Evolutionary conservation across 2,329 filamentous ascomycete species (phyloP), one percentile per base, ranked within the genome.

Genomic region (Lomentospora prolificans): DNA sequence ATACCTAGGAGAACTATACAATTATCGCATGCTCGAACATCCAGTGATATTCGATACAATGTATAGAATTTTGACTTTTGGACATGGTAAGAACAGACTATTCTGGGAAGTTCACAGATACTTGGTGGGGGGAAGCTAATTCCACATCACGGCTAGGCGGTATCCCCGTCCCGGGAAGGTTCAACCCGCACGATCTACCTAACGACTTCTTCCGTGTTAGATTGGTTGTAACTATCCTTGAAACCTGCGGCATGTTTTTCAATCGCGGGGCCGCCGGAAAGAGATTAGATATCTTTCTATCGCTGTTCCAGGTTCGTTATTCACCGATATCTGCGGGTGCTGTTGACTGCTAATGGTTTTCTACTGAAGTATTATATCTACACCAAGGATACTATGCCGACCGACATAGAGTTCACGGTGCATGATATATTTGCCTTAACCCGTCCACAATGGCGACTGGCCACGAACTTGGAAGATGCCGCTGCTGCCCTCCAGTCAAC

Each of bases 141-240:
- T n/a, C n/a, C n/a, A n/a, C n/a, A n/a, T n/a, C n/a, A n/a, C n/a
- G n/a, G n/a, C n/a, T 57, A 82, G 85, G 85, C 28, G 92, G 92
- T 0, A 89, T 87, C 46, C 92, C 92, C 1, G 77, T 87, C 25
- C 89, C 89, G 17, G 90, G 89, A 25, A 81, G 82, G 51, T 74
- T 87, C 57, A 95, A 88, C 62, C 78, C 82, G 0, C 80, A 96
- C 56, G 94, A 99, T 67, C 75, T 89, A 59, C 89, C 90, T 0
- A 94, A 97, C 66, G 95, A 99, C 65, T 97, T 88, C 71, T 99
- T 99, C 71, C 88, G 94, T 54, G 91, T 97, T 65, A 89, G 94
- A 9, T 77, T 99, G 33, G 85, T 95, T 28, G 88, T 90, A 60
- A 95, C 87, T 12, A 77, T 99, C 51, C 79, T 99, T 3, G 95